phyloP scores from a whole-genome alignment of 148 eudicot genomes.

The Arctostaphylos glauca region DNA sequence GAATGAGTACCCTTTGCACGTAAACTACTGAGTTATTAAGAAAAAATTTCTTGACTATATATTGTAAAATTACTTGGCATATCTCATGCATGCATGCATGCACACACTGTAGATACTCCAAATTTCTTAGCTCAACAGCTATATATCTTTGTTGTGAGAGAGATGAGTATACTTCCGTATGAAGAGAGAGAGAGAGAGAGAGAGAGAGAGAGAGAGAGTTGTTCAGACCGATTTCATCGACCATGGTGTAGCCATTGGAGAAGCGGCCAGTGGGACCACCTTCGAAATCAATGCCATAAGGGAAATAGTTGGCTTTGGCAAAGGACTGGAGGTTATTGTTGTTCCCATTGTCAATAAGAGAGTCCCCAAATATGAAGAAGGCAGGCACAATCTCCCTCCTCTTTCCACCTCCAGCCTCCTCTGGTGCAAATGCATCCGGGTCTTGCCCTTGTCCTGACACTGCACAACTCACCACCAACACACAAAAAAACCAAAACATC shows the following conservation, averaged over 20 bases:
- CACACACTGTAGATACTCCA: not conserved
- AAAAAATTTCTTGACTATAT: too few species aligned
- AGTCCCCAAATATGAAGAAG: slow-evolving; percentile 87
- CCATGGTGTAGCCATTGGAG: slow-evolving; percentile 90
- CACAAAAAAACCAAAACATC: not conserved
- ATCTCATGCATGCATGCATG: not conserved
- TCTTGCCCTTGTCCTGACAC: slow-evolving; percentile 21
- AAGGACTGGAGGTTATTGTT: slow-evolving; percentile 74
- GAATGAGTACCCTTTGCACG: too few species aligned
- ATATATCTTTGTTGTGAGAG: too few species aligned
- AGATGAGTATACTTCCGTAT: too few species aligned
- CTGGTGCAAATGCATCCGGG: slow-evolving; percentile 14
- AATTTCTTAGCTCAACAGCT: not conserved
- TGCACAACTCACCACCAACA: slow-evolving; percentile 12
- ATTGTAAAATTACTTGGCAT: too few species aligned
- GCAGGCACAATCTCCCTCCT: slow-evolving; percentile 62
- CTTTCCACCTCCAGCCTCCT: slow-evolving; percentile 7
- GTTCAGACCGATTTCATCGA: slow-evolving; percentile 66
- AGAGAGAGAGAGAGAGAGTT: not conserved
- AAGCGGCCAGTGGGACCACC: slow-evolving; percentile 92
- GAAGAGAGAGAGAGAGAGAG: slow-evolving; percentile 1
- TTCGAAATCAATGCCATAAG: slow-evolving; percentile 85
- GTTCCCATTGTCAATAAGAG: slow-evolving; percentile 86
- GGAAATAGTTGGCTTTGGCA: slow-evolving; percentile 87
- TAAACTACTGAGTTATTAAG: too few species aligned